A percentile compares a stretch with the other conserved stretches of the same genome.
Conservation (phyloP, 768 basidiomycete genomes). For the Crepidotus variabilis region DNA sequence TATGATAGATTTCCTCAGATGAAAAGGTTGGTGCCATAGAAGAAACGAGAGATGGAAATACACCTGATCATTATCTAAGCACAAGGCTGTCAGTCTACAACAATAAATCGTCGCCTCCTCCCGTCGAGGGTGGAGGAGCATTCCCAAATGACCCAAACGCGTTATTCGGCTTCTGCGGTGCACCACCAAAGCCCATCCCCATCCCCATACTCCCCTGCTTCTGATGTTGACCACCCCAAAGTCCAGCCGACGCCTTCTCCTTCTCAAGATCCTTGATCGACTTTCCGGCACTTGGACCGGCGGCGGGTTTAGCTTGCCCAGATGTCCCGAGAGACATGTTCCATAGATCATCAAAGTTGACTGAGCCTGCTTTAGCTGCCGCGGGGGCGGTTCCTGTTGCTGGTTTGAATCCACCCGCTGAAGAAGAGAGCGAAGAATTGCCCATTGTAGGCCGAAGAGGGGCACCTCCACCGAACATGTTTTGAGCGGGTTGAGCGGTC, state of each 20-base stretch:
- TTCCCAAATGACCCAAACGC: constrained; percentile 26
- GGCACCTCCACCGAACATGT: constrained; percentile 25
- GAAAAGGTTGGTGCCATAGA: no score
- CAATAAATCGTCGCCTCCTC: constrained; percentile 25
- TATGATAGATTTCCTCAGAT: no score
- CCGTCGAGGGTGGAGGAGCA: constrained; percentile 18
- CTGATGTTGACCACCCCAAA: constrained; percentile 59
- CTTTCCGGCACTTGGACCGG: constrained; percentile 41
- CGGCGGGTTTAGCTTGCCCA: constrained; percentile 31
- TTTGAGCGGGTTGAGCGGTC: constrained; percentile 18
- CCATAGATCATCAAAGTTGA: constrained; percentile 88
- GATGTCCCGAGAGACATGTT: constrained; percentile 66
- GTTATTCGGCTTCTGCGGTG: constrained; percentile 7
- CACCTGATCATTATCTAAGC: no score
- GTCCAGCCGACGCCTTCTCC: constrained; percentile 76
- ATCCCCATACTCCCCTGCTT: constrained; percentile 10
- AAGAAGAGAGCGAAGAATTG: constrained; percentile 18
- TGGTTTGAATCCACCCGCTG: constrained; percentile 34
- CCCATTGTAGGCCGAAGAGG: constrained; percentile 29
- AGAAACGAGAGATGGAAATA: no score
- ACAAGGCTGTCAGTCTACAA: constrained; percentile 2
- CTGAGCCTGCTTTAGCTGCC: constrained; percentile 23
- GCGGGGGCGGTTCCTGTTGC: constrained; percentile 11
- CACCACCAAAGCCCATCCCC: neutral
- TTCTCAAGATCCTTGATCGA: constrained; percentile 87